Base-by-base conservation (phyloP, 139 green algal genomes). In the Chlamydomonas eustigma region DNA sequence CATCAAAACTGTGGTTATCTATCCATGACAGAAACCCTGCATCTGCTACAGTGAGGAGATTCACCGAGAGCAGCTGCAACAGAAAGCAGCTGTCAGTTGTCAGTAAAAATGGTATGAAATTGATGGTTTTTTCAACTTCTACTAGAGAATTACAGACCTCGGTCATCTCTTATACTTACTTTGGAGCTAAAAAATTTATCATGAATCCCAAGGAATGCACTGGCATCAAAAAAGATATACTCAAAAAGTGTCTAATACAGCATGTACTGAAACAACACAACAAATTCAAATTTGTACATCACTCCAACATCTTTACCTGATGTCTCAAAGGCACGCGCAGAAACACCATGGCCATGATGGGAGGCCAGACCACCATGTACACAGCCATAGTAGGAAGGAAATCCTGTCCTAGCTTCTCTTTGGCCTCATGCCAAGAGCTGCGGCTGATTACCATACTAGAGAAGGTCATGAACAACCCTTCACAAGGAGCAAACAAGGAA, bases 1-100 rank as follows among this genome's bases (percentile, higher is more conserved):
- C 64, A 30, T 8, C 76, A 50, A 76, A 71, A 12, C 79, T 71
- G 44, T 85, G 75, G 37, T 73, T 81, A 32, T 81, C 51, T 2
- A 68, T 37, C 81, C 82, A 90, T 50, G 58, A 82, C 35, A 90
- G 78, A 65, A 90, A 88, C n/a, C 67, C 68, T 1, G 79, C 81
- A 51, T 90, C 85, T 4, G 82, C 24, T 0, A 90, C 69, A 28
- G 85, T 86, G n/a, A 84, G 64, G 3, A 74, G 39, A 76, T 90
- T 90, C 51, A 88, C 80, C 4, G 85, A 82, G 76, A 90, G 83
- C 74, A 90, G 83, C 77, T 86, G 81, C 52, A 28, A 58, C 12
- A 12, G 22, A 22, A 28, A 28, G 64, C 64, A 37, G 8, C 8
- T 25, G 30, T 32, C 4, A 6, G 30, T 5, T 50, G 32, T 39